These are phyloP conservation scores for Aschersonia sp. DNA, from an alignment of 2,329 filamentous ascomycete species.

Conservation along the genomic window DNA sequence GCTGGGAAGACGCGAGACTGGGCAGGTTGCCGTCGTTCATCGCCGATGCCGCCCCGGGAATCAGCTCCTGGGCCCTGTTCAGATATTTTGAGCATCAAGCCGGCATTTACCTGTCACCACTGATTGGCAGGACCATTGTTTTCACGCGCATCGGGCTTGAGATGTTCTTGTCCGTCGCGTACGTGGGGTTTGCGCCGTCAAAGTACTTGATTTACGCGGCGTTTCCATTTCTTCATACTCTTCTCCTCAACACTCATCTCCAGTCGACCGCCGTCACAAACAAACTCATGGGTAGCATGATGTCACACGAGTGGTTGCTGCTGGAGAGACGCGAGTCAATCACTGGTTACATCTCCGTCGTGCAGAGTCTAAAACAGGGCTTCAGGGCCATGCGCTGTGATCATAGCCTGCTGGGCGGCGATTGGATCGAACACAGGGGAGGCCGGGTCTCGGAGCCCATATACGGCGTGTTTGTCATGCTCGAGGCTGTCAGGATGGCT, in stretches of 20 bases:
- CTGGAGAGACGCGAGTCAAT: slow-evolving; percentile 72
- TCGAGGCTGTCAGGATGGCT: slow-evolving; percentile 79
- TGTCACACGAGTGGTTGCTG: slow-evolving; percentile 53
- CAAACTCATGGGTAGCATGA: slow-evolving; percentile 51
- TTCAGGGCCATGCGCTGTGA: slow-evolving; percentile 84
- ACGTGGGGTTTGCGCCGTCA: slow-evolving; percentile 53
- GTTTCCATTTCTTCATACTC: slow-evolving; percentile 59
- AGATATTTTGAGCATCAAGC: slow-evolving; percentile 31
- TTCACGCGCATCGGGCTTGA: slow-evolving; percentile 62
- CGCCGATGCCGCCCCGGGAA: slow-evolving; percentile 48
- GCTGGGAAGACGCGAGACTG: slow-evolving; percentile 47
- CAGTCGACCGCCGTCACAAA: slow-evolving; percentile 43
- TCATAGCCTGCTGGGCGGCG: slow-evolving; percentile 83
- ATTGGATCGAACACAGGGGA: slow-evolving; percentile 55
- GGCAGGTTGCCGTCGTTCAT: slow-evolving; percentile 39
- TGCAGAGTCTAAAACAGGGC: slow-evolving; percentile 56
- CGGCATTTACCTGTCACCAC: slow-evolving; percentile 23
- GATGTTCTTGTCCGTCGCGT: slow-evolving; percentile 48
- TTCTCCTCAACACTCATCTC: slow-evolving; percentile 60
- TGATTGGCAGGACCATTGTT: slow-evolving; percentile 46
- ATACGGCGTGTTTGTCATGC: slow-evolving; percentile 90
- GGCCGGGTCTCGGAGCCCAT: slow-evolving; percentile 63
- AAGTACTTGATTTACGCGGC: slow-evolving; percentile 50
- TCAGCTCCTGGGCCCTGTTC: slow-evolving; percentile 53
- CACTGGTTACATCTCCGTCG: slow-evolving; percentile 83